Evolutionary conservation across 441 rosid species (phyloP), one percentile per base, ranked within the genome.

Genomic region (Populus hybrid): DNA sequence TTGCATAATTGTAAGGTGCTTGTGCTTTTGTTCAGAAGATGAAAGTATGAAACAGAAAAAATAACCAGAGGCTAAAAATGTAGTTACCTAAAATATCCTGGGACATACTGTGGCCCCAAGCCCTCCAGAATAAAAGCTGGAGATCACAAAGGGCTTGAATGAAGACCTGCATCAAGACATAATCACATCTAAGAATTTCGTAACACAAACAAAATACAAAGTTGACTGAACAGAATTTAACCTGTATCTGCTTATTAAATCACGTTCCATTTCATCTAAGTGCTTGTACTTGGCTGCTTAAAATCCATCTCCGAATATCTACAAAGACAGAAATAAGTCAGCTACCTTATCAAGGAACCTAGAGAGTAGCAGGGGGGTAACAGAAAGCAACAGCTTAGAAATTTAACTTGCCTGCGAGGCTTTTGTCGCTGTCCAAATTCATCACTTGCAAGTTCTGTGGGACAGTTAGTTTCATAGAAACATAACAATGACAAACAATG

Each of bases 111-210:
- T 76, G 9, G 89, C 91, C 93, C 92, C 86, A 77, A 83, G 87
- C 78, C 82, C 83, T 83, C 87, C 91, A 85, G 86, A 82, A 77
- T 83, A 82, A 83, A 84, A 56, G 84, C 90, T 74, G 86, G 93
- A 88, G 85, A 80, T 83, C 88, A 85, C 83, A 85, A 81, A 85
- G 94, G 93, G 88, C 88, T 91, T 82, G 72, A 69, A 78, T 79
- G 73, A 79, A 73, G 85, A 86, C 85, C 89, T 82, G 89, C 88
- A 85, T 40, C 81, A 79, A 78, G 83, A 73, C 73, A 82, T 38
- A 78, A 71, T 79, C 80, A 80, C 76, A 77, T 72, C 76, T 84
- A 77, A 86, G 82, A 77, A 83, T 72, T 71, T 79, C 67, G 73
- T 66, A 72, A 75, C 73, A 72, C 53, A 79, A 76, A 76, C 26